Evolutionary conservation across 2,329 filamentous ascomycete genomes (phyloP).

Genomic region (Fusarium albosuccineum): DNA sequence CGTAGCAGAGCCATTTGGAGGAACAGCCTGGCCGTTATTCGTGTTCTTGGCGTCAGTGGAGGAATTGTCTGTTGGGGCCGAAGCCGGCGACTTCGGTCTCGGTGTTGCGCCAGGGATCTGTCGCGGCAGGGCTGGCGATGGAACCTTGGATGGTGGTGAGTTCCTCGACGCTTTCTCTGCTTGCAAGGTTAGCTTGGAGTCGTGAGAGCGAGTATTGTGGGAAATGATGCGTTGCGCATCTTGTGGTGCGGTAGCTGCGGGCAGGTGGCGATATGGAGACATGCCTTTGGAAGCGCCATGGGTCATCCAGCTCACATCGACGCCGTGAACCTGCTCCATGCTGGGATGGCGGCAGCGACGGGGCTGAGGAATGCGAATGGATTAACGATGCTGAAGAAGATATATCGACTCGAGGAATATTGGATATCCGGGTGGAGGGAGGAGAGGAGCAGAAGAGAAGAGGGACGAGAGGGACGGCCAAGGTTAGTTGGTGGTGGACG

Average conservation of each 20-base stretch:
- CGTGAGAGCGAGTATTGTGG: neutral
- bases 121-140: slow-evolving; percentile 49
- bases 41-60: slow-evolving; percentile 33
- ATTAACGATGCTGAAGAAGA: slow-evolving; percentile 7
- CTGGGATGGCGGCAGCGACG: slow-evolving; percentile 44
- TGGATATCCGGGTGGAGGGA: slow-evolving; percentile 9
- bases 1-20: slow-evolving; percentile 42
- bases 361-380: slow-evolving; percentile 15
- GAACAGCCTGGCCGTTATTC: slow-evolving; percentile 41
- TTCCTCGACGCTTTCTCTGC: slow-evolving; percentile 50
- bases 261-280: slow-evolving; percentile 49
- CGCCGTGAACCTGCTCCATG: slow-evolving; percentile 85
- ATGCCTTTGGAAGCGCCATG: slow-evolving; percentile 86
- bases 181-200: slow-evolving; percentile 21
- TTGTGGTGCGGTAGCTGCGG: slow-evolving; percentile 18
- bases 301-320: slow-evolving; percentile 91
- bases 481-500: slow-evolving; percentile 32
- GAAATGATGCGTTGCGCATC: slow-evolving; percentile 28
- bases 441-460: slow-evolving; percentile 22
- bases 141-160: slow-evolving; percentile 46
- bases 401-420: slow-evolving; percentile 21
- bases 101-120: slow-evolving; percentile 49
- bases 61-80: slow-evolving; percentile 37
- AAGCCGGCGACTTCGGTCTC: slow-evolving; percentile 47
- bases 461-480: slow-evolving; percentile 28